Evolutionary conservation across 2,329 filamentous ascomycete species (phyloP), one percentile per base, ranked within the genome.

Genomic region (Fusarium clavum): DNA sequence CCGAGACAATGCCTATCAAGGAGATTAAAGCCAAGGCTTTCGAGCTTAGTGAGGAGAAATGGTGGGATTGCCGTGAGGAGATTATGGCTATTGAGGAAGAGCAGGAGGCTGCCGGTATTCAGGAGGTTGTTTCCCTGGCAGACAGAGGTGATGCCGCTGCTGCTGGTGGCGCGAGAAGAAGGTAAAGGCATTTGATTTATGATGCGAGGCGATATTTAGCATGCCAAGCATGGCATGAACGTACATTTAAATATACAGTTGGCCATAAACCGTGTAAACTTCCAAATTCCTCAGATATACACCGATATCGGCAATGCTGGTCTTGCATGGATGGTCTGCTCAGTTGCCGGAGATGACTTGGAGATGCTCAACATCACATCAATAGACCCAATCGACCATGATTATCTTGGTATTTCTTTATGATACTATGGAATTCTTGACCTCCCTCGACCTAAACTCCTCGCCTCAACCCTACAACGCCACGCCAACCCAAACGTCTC

Each of bases 41-140:
- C 79, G 91, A 94, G 77, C 86, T 94, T 70, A 94, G 94, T 43
- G 96, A 99, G 81, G 92, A 94, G 82, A 97, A 97, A 80, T 99
- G 96, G 96, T 99, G 96, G 96, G 96, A 98, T 84, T 94, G 92
- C 78, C 88, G 96, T 74, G 96, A 99, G 83, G 95, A 98, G 82
- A 92, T 99, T 71, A 92, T 91, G 57, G 92, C 90, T 9, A 81
- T 98, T 76, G 96, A 99, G 81, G 95, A 98, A 81, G 95, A 98
- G 83, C 94, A 98, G 83, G 95, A 98, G 81, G 94, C 92, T 51
- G 93, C 94, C 34, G 94, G 96, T 12, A 98, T 98, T 79, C 93
- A 94, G 18, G 96, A 98, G 83, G 93, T 98, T 45, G 93, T 98
- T 57, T 96, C 91, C 77, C 83, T 98, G 76, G 90, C 91, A 52